Conservation (phyloP, 1,284 basidiomycete genomes). For the Moesziomyces sp. region DNA sequence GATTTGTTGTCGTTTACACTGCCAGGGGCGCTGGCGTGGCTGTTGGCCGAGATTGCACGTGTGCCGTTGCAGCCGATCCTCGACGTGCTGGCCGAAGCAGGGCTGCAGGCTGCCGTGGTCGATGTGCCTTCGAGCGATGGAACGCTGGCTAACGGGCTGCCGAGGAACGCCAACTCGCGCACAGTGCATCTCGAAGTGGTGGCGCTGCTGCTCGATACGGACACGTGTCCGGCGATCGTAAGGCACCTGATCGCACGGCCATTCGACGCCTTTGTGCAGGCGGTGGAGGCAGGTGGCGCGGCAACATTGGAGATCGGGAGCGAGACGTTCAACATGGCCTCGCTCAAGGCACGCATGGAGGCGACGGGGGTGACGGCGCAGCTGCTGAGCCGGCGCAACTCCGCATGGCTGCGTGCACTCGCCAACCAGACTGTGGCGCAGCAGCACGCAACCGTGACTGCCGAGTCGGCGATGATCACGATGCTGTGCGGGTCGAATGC, state of each 20-base stretch:
- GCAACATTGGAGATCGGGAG: slow-evolving; percentile 11
- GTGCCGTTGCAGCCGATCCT: slow-evolving; percentile 23
- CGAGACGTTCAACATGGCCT: slow-evolving; percentile 27
- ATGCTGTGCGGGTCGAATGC: not conserved
- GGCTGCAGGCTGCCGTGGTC: slow-evolving; percentile 17
- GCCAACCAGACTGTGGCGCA: not conserved
- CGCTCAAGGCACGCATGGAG: slow-evolving; percentile 33
- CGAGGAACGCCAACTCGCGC: slow-evolving; percentile 19
- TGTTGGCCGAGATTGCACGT: slow-evolving; percentile 36
- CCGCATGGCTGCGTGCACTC: slow-evolving; percentile 11
- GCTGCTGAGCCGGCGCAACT: slow-evolving; percentile 8
- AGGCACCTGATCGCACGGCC: slow-evolving; percentile 13
- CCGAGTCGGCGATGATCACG: slow-evolving; percentile 1
- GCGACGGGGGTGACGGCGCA: slow-evolving; percentile 10
- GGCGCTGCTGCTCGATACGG: slow-evolving; percentile 32
- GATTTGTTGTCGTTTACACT: slow-evolving; percentile 71
- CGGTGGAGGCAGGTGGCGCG: slow-evolving; percentile 3
- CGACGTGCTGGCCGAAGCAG: slow-evolving; percentile 14
- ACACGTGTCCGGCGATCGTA: slow-evolving; percentile 28
- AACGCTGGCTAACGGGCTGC: slow-evolving; percentile 25
- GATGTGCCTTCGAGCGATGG: slow-evolving; percentile 32
- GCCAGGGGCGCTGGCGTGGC: slow-evolving; percentile 69
- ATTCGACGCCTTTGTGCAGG: slow-evolving; percentile 19
- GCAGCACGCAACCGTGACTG: not conserved
- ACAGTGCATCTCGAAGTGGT: slow-evolving; percentile 40